phyloP scores from a whole-genome alignment of 1,139 yeast genomes.

The Protomyces inundatus region DNA sequence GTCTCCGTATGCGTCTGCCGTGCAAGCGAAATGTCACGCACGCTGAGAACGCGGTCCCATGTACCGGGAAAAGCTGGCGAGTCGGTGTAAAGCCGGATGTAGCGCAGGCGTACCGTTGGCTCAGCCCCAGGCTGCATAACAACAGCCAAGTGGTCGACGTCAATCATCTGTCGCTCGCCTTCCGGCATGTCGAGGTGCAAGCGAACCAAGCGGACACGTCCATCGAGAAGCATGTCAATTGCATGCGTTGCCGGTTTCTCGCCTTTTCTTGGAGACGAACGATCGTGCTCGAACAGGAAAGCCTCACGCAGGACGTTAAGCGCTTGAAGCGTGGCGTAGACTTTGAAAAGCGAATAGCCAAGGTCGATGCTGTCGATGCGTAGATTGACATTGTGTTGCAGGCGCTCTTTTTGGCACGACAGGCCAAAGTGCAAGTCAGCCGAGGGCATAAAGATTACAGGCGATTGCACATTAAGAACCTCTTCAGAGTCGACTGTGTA shows the following conservation, averaged over 20 bases:
- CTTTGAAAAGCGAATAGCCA: conserved; percentile 18
- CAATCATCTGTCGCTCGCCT: conserved; percentile 50
- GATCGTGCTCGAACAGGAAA: background rate
- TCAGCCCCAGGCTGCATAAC: conserved; percentile 38
- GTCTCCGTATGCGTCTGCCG: conserved; percentile 12
- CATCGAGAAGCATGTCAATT: conserved; percentile 30
- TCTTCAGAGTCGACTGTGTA: conserved; percentile 10
- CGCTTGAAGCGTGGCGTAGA: conserved; percentile 22
- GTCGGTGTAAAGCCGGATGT: conserved; percentile 48
- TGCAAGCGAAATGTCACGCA: conserved; percentile 34
- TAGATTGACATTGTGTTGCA: background rate
- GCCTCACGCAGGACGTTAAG: conserved; percentile 20
- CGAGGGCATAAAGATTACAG: conserved; percentile 1
- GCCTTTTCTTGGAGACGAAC: conserved; percentile 31
- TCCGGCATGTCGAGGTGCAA: conserved; percentile 50
- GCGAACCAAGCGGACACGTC: conserved; percentile 34
- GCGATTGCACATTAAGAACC: background rate
- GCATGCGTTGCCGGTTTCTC: conserved; percentile 41
- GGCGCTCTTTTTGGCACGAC: background rate
- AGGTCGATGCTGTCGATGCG: background rate
- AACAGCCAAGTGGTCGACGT: conserved; percentile 44
- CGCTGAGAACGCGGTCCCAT: conserved; percentile 42
- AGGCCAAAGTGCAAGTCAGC: conserved; percentile 1
- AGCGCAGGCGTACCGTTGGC: conserved; percentile 40
- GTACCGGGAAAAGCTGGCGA: conserved; percentile 51